Evolutionary conservation across 306 rosid species (phyloP), one percentile per base, ranked within the genome.

Genomic region (Amphicarpaea edgeworthii): DNA sequence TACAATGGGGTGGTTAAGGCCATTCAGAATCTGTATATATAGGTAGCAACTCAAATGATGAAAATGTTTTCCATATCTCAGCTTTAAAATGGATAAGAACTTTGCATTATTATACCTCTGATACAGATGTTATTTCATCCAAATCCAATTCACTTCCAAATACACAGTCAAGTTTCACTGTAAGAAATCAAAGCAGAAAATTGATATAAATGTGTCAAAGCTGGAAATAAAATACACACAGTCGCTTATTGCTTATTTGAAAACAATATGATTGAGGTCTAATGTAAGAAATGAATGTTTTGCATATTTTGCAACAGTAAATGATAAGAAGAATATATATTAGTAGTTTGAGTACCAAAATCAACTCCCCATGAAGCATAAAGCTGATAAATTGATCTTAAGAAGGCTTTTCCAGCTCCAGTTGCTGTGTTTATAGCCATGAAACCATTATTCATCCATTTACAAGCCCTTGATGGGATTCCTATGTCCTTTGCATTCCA

Each of bases 301-400:
- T 46, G 11, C 16, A 61, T 34, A 32, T 37, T 15, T 50, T 75
- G 19, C 19, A 12, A 40, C 15, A 46, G 7, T 15, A 1, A 21
- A 15, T 20, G 45, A 37, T 40, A 54, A 70, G 28, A 16, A 32
- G 3, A 11, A 49, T 28, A 23, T 51, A 41, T 21, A 53, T 70
- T 6, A 42, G 50, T 38, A 15, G 49, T 65, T 15, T 41, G 43
- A 64, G 73, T 90, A 93, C 96, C 96, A 78, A 88, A 93, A 82
- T 90, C 96, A 83, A 93, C 89, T 59, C 91, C 94, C 97, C 96
- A 93, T 9, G 85, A 89, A 46, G 88, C 90, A 84, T 84, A 90
- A 30, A 88, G 82, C 50, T 40, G 41, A 85, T 90, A 88, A 14
- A 93, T 86, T 30, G 97, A 93, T 68, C 83, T 87, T 77, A 93